phyloP scores from a whole-genome alignment of 768 basidiomycete genomes.

The Termitomyces sp. region DNA sequence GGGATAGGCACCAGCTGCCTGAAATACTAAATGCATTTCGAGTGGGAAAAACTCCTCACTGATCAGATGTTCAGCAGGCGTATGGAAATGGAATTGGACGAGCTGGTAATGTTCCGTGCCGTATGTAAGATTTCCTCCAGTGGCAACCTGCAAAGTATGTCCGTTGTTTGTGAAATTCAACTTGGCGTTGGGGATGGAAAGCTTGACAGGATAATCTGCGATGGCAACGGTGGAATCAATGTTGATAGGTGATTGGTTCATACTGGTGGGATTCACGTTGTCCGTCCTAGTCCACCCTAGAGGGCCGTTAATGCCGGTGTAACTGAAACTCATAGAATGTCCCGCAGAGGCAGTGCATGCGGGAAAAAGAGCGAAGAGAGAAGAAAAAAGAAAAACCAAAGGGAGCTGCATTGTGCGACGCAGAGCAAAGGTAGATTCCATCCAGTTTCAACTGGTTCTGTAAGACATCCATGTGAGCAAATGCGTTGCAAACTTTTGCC shows the following conservation, averaged over 20 bases:
- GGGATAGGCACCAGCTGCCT: background rate
- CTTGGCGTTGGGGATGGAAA: constrained; percentile 1
- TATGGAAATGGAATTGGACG: constrained; percentile 11
- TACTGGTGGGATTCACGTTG: background rate
- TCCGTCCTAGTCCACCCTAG: constrained; percentile 4
- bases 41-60: constrained; percentile 5
- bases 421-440: background rate
- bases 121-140: background rate
- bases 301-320: constrained; percentile 8
- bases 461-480: background rate
- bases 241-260: constrained; percentile 9
- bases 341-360: no score
- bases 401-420: background rate
- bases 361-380: background rate
- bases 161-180: background rate
- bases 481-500: no score
- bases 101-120: background rate
- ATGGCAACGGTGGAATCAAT: background rate
- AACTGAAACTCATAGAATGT: background rate
- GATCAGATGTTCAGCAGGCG: constrained; percentile 9
- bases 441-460: background rate
- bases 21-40: constrained; percentile 12
- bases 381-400: background rate
- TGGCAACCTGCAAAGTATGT: background rate
- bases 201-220: background rate